These are phyloP conservation scores for Talaromyces sp. DNA, from an alignment of 2,329 filamentous ascomycete genomes.

Conservation along the genomic window DNA sequence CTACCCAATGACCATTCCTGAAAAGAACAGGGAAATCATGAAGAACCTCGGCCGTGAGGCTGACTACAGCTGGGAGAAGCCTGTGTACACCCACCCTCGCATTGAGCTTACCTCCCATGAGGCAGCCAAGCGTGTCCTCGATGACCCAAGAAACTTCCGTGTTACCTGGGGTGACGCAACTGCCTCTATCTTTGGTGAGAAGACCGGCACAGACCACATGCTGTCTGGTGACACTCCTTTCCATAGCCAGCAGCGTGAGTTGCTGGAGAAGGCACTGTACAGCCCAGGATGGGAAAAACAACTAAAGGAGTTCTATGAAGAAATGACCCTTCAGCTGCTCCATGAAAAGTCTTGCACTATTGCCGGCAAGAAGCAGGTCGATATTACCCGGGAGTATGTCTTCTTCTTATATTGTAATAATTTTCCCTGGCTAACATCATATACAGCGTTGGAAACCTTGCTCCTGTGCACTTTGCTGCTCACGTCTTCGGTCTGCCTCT, in stretches of 20 bases:
- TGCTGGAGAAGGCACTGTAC: conserved; percentile 55
- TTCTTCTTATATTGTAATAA: not conserved
- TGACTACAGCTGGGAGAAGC: conserved; percentile 64
- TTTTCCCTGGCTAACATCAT: not conserved
- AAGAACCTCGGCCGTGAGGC: conserved; percentile 60
- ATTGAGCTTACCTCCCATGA: conserved; percentile 57
- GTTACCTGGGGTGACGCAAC: conserved; percentile 60
- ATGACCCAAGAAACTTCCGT: conserved; percentile 56
- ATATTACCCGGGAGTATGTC: conserved; percentile 54
- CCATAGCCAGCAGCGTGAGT: conserved; percentile 47
- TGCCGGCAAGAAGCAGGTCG: conserved; percentile 58
- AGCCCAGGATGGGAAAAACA: conserved; percentile 56
- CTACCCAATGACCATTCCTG: conserved; percentile 65
- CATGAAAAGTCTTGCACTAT: conserved; percentile 60
- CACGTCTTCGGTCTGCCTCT: conserved; percentile 51
- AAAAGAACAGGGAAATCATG: conserved; percentile 66
- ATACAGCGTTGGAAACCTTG: conserved; percentile 44
- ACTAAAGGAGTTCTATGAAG: conserved; percentile 62
- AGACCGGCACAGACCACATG: conserved; percentile 51
- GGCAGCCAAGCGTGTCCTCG: conserved; percentile 57
- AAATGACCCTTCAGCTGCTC: conserved; percentile 57
- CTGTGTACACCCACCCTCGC: conserved; percentile 45
- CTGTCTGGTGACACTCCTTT: conserved; percentile 47
- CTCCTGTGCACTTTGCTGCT: conserved; percentile 51
- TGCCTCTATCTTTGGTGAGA: conserved; percentile 54